Evolutionary conservation across 2,329 filamentous ascomycete genomes (phyloP).

Genomic region (Fusarium torulosum): DNA sequence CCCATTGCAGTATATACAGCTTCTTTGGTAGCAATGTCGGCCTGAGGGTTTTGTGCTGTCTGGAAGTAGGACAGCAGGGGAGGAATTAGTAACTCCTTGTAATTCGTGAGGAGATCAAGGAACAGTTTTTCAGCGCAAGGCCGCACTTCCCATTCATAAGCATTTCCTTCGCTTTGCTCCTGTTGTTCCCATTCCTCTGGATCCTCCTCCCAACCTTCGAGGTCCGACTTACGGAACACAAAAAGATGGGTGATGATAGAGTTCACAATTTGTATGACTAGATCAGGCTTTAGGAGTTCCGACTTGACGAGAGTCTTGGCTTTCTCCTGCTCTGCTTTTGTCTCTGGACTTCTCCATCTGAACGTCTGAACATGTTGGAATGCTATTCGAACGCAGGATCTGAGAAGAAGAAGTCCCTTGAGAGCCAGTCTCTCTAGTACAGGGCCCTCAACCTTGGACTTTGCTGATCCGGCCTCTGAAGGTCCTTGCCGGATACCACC

Average conservation of each 20-base stretch:
- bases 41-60: constrained; percentile 74
- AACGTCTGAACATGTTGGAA: constrained; percentile 86
- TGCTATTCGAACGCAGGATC: constrained; percentile 86
- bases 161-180: constrained; percentile 85
- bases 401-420: constrained; percentile 84
- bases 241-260: constrained; percentile 89
- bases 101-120: constrained; percentile 89
- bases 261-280: constrained; percentile 86
- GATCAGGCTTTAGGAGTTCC: constrained; percentile 79
- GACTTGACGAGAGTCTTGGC: constrained; percentile 78
- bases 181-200: constrained; percentile 95
- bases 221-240: constrained; percentile 84
- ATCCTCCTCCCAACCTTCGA: constrained; percentile 93
- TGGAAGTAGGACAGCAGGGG: constrained; percentile 87
- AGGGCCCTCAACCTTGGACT: constrained; percentile 68
- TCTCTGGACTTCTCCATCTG: constrained; percentile 80
- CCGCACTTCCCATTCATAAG: constrained; percentile 92
- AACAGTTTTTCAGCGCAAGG: constrained; percentile 96
- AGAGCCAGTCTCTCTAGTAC: constrained; percentile 84
- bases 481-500: constrained; percentile 65
- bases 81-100: constrained; percentile 82
- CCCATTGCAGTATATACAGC: constrained; percentile 95
- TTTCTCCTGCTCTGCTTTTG: constrained; percentile 79
- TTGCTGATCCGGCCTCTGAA: constrained; percentile 55
- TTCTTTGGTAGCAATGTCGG: constrained; percentile 86